Base-by-base conservation (phyloP, 1,139 yeast species). In the Lodderomyces orthopsilosis region DNA sequence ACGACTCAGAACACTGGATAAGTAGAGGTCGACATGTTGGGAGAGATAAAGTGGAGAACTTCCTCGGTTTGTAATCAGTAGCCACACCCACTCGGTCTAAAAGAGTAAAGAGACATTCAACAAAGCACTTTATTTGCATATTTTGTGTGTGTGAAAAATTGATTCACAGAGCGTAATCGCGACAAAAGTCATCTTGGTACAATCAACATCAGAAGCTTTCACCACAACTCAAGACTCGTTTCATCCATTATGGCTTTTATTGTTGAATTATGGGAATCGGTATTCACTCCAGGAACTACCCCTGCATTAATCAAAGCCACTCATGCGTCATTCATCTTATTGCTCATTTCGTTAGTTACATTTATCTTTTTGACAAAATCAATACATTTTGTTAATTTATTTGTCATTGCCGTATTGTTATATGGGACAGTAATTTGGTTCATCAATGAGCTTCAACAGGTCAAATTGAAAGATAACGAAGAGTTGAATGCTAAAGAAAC, bases 381-480 rank as follows among this genome's bases (percentile, higher is more conserved):
- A 38, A 77, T 86, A 48, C 98, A 93, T 62, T 87, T 90, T 60
- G 66, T 86, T 45, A 83, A 86, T 49, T 69, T 93, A 49, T 69
- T 87, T 40, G 73, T 83, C 14, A 79, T 93, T 44, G 84, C 97
- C 0, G 48, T 77, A 5, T 67, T 82, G 22, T 72, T 93, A 23
- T 93, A 96, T 84, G 85, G 72, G 0, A 74, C 89, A 0, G 84
- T 91, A 44, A 77, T 90, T 6, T 93, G 98, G 98, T 93, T 93
- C 58, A 77, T 93, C 18, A 61, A 62, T 14, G 98, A 93, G 62
- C 64, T 90, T 48, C 75, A 80, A 37, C 62, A 62, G 42, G 79
- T 72, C 41, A 77, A 83, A 61, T 51, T 60, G 44, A 54, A 63
- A 46, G 45, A 48, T 22, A 60, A 60, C 30, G 50, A 51, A 24